A percentile compares a stretch with the other conserved stretches of the same genome.
phyloP scores from a whole-genome alignment of 176 grass and related monocot species.

The Phragmites australis region DNA sequence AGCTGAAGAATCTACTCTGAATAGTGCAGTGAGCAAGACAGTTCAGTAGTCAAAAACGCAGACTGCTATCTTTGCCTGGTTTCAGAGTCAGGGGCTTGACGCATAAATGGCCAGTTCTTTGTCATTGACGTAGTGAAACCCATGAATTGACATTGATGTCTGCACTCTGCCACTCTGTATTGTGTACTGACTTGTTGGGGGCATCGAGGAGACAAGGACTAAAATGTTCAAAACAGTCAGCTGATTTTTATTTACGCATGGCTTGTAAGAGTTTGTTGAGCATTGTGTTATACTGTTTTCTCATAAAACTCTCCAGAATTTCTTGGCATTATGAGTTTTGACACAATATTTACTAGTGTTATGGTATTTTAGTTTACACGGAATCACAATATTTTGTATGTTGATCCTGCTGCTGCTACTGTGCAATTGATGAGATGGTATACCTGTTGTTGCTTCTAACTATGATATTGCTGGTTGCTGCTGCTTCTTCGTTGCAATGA shows the following conservation, averaged over 20 bases:
- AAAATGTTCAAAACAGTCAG: not conserved
- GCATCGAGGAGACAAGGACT: not conserved
- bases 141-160: slow-evolving; percentile 1
- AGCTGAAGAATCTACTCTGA: slow-evolving; percentile 22
- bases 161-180: not conserved
- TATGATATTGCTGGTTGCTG: not conserved
- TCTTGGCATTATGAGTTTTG: not conserved
- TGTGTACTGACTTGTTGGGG: not conserved
- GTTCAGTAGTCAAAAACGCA: not conserved
- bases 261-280: not conserved
- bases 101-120: slow-evolving; percentile 5
- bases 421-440: not conserved
- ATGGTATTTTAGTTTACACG: not conserved
- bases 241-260: not conserved
- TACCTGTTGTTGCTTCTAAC: not conserved
- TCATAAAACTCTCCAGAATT: not conserved
- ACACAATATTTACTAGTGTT: not conserved
- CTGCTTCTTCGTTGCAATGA: not conserved
- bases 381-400: not conserved
- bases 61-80: not conserved
- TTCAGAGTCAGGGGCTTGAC: slow-evolving; percentile 40
- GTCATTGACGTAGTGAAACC: not conserved
- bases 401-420: not conserved
- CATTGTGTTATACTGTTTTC: not conserved
- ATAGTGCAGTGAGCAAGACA: not conserved